Evolutionary conservation across 805 yeast genomes (phyloP).

Genomic region (Pichia occidentalis): DNA sequence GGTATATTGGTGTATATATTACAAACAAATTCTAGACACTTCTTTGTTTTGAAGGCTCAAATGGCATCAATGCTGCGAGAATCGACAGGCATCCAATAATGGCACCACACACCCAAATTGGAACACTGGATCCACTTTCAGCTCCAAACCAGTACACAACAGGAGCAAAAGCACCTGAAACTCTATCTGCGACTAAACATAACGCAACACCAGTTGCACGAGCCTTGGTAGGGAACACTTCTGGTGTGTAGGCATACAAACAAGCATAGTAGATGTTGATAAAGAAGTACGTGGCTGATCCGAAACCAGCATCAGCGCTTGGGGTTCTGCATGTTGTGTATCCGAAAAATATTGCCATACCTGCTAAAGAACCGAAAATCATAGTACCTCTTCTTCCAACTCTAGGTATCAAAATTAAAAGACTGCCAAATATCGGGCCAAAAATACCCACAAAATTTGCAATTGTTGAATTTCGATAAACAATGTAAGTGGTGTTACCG

Average conservation of each 20-base stretch:
- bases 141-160: constrained; percentile 47
- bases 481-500: constrained; percentile 32
- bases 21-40: constrained; percentile 20
- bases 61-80: constrained; percentile 41
- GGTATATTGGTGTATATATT: too few species aligned
- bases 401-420: constrained; percentile 25
- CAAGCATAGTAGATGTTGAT: constrained; percentile 49
- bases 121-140: constrained; percentile 38
- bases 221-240: constrained; percentile 46
- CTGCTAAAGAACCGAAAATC: constrained; percentile 42
- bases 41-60: constrained; percentile 38
- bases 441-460: constrained; percentile 41
- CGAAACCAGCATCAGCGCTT: constrained; percentile 46
- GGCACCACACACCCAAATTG: constrained; percentile 57
- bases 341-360: constrained; percentile 54
- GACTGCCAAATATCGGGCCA: constrained; percentile 50
- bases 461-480: constrained; percentile 44
- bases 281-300: constrained; percentile 42
- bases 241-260: constrained; percentile 62
- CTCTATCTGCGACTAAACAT: constrained; percentile 47
- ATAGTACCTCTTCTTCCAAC: constrained; percentile 56
- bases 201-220: constrained; percentile 58
- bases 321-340: constrained; percentile 56
- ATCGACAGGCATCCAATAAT: constrained; percentile 42
- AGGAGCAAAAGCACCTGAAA: constrained; percentile 53